phyloP scores from a whole-genome alignment of 2,329 filamentous ascomycete genomes.

The Chrysoporthe austroafricana region DNA sequence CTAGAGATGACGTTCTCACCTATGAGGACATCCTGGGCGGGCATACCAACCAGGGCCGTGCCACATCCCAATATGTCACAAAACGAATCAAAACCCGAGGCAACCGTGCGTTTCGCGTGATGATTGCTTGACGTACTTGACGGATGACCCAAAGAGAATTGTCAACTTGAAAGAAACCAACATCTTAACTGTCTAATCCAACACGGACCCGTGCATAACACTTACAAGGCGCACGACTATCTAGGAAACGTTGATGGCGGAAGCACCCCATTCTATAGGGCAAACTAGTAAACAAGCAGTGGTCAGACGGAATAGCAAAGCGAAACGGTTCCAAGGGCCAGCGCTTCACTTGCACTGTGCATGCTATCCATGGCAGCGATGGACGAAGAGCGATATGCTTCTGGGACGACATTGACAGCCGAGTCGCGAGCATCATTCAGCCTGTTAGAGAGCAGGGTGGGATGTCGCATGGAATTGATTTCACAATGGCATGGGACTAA shows the following conservation, averaged over 20 bases:
- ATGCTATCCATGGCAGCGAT: not conserved
- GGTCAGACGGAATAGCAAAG: not conserved
- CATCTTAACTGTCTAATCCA: not conserved
- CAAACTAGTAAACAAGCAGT: not conserved
- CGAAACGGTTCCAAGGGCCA: not conserved
- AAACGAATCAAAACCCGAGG: not conserved
- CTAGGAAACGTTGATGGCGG: not conserved
- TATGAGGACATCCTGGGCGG: constrained; percentile 8
- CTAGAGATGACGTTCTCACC: constrained; percentile 11
- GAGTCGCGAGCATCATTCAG: not conserved
- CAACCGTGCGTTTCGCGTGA: constrained; percentile 1
- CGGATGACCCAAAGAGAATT: not conserved
- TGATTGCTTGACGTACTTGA: not conserved
- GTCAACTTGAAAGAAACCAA: not conserved
- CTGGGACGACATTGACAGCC: not conserved
- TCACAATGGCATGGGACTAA: not conserved
- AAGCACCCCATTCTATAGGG: not conserved
- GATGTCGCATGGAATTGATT: not conserved
- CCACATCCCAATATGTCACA: not conserved
- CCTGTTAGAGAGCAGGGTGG: not conserved
- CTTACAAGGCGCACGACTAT: not conserved
- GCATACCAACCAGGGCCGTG: constrained; percentile 9
- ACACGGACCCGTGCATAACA: not conserved
- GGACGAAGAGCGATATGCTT: not conserved
- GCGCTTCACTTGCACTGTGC: not conserved